phyloP scores from a whole-genome alignment of 495 filamentous ascomycete genomes.

The Neurospora terricola region DNA sequence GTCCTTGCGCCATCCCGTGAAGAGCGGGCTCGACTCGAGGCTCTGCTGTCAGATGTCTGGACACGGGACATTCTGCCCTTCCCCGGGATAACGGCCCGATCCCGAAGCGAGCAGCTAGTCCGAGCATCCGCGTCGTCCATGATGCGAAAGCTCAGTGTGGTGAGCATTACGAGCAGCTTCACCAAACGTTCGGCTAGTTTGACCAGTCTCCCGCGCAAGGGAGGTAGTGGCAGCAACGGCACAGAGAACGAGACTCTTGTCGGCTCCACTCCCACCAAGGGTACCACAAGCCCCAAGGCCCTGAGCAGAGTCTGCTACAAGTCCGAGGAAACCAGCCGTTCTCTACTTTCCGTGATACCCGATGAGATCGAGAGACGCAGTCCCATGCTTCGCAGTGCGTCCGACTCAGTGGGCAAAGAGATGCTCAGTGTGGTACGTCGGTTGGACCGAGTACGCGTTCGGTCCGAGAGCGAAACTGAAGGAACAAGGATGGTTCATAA shows the following conservation, averaged over 20 bases:
- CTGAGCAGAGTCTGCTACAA: neutral
- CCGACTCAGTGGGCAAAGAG: neutral
- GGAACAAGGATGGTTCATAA: neutral
- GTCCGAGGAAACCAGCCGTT: conserved; percentile 4
- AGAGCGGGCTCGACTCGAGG: conserved; percentile 71
- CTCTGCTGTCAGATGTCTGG: conserved; percentile 68
- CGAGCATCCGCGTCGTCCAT: conserved; percentile 64
- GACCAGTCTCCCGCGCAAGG: conserved; percentile 16
- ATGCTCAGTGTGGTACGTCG: conserved; percentile 3
- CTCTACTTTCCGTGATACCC: conserved; percentile 25
- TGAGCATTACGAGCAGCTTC: conserved; percentile 55
- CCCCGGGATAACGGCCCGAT: conserved; percentile 65
- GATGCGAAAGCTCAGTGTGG: conserved; percentile 74
- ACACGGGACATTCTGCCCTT: conserved; percentile 73
- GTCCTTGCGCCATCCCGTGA: conserved; percentile 57
- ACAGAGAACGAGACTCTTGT: conserved; percentile 4
- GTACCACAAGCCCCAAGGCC: neutral
- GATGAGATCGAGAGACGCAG: conserved; percentile 26
- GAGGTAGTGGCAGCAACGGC: neutral
- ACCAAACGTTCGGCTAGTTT: conserved; percentile 44
- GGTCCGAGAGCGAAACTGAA: neutral
- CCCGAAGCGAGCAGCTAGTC: conserved; percentile 54
- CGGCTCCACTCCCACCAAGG: neutral
- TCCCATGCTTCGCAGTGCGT: neutral
- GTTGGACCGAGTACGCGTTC: neutral